phyloP scores from a whole-genome alignment of 768 basidiomycete species.

The Crassisporium funariophilum region DNA sequence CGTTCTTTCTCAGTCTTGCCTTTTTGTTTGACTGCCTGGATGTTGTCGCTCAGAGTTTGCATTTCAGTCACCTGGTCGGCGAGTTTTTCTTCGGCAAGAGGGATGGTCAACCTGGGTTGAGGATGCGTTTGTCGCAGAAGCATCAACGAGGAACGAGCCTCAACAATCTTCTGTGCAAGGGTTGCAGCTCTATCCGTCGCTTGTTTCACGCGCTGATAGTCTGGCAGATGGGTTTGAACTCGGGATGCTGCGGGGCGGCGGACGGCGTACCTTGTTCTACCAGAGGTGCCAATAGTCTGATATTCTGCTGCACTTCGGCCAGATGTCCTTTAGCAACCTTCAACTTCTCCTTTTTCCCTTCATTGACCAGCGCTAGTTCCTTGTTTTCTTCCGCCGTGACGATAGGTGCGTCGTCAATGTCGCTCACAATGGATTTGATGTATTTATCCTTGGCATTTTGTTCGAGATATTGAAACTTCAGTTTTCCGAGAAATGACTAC shows the following conservation, averaged over 20 bases:
- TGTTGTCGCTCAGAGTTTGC: constrained; percentile 71
- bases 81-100: constrained; percentile 72
- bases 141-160: constrained; percentile 77
- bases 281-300: constrained; percentile 61
- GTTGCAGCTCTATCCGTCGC: constrained; percentile 55
- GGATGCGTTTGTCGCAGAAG: constrained; percentile 83
- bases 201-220: constrained; percentile 58
- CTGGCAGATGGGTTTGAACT: constrained; percentile 33
- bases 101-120: constrained; percentile 75
- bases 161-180: constrained; percentile 77
- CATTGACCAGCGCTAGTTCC: constrained; percentile 58
- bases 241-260: neutral
- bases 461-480: constrained; percentile 89
- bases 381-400: constrained; percentile 83
- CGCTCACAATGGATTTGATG: constrained; percentile 82
- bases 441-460: constrained; percentile 92
- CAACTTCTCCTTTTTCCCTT: constrained; percentile 68
- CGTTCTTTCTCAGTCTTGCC: constrained; percentile 58
- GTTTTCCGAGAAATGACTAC: constrained; percentile 68
- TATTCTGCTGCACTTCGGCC: constrained; percentile 61
- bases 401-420: constrained; percentile 79
- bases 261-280: constrained; percentile 62
- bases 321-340: constrained; percentile 66
- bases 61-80: constrained; percentile 79
- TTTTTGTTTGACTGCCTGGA: constrained; percentile 52